Evolutionary conservation across 768 basidiomycete genomes (phyloP).

Genomic region (Rhizopogon sp.): DNA sequence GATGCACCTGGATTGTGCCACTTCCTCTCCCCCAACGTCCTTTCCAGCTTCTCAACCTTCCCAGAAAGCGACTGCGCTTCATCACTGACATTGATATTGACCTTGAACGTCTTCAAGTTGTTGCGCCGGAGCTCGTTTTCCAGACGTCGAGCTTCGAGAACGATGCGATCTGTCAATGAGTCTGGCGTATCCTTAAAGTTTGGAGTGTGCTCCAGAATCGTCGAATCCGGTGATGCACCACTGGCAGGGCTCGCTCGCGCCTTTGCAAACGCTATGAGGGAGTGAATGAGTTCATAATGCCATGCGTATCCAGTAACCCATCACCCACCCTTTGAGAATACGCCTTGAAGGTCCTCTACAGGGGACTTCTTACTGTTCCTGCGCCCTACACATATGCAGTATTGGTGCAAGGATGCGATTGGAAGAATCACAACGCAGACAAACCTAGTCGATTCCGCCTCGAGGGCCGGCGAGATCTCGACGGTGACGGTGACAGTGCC

Average conservation of each 20-base stretch:
- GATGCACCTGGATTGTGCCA: not conserved
- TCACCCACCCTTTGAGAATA: constrained; percentile 18
- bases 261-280: constrained; percentile 15
- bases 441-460: constrained; percentile 1
- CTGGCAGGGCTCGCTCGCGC: constrained; percentile 3
- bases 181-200: not conserved
- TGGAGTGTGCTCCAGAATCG: not conserved
- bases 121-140: constrained; percentile 7
- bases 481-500: not conserved
- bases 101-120: constrained; percentile 8
- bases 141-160: constrained; percentile 8
- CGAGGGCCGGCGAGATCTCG: not conserved
- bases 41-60: constrained; percentile 20
- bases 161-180: not conserved
- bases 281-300: not conserved
- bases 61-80: constrained; percentile 15
- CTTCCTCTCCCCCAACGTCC: constrained; percentile 7
- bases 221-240: not conserved
- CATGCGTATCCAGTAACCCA: too few relatives aligned
- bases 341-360: constrained; percentile 7
- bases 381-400: not conserved
- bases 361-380: not conserved
- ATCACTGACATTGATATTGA: constrained; percentile 11
- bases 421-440: constrained; percentile 4
- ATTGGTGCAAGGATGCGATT: not conserved